phyloP scores from a whole-genome alignment of 2,329 filamentous ascomycete genomes.

The Fonsecaea pugnacius region DNA sequence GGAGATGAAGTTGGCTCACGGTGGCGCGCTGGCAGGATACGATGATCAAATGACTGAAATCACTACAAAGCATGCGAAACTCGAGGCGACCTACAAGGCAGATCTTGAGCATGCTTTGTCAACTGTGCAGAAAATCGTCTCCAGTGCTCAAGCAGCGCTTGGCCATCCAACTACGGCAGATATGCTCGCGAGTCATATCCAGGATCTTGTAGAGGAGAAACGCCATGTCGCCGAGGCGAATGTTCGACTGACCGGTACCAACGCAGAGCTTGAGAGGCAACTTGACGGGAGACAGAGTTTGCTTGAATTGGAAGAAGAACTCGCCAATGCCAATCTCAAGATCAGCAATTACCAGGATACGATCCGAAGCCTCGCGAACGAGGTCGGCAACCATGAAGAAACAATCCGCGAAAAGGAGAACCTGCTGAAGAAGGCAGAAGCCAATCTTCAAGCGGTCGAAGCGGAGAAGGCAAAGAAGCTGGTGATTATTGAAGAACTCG shows the following conservation, averaged over 20 bases:
- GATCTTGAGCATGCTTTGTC: conserved; percentile 62
- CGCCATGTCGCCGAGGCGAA: conserved; percentile 31
- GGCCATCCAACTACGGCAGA: conserved; percentile 37
- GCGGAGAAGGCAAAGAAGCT: conserved; percentile 86
- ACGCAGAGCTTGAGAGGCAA: conserved; percentile 36
- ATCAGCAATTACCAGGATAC: conserved; percentile 56
- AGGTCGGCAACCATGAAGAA: conserved; percentile 54
- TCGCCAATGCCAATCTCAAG: conserved; percentile 48
- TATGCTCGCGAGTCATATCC: conserved; percentile 37
- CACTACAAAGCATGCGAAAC: conserved; percentile 59
- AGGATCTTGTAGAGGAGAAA: conserved; percentile 37
- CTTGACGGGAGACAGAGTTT: conserved; percentile 33
- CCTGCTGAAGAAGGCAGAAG: conserved; percentile 52
- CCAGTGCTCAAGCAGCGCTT: conserved; percentile 31
- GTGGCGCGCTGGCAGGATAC: conserved; percentile 41
- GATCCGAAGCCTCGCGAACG: conserved; percentile 58
- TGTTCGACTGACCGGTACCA: conserved; percentile 32
- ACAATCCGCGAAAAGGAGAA: conserved; percentile 50
- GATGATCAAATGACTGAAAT: conserved; percentile 46
- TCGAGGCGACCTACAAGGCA: conserved; percentile 63
- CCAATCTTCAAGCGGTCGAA: conserved; percentile 55
- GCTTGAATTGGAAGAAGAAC: conserved; percentile 40
- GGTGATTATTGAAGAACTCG: conserved; percentile 88
- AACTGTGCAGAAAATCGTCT: conserved; percentile 33
- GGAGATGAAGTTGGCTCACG: conserved; percentile 38